These are phyloP conservation scores for Penicillium sp. DNA, from an alignment of 2,329 filamentous ascomycete genomes.

Conservation along the genomic window DNA sequence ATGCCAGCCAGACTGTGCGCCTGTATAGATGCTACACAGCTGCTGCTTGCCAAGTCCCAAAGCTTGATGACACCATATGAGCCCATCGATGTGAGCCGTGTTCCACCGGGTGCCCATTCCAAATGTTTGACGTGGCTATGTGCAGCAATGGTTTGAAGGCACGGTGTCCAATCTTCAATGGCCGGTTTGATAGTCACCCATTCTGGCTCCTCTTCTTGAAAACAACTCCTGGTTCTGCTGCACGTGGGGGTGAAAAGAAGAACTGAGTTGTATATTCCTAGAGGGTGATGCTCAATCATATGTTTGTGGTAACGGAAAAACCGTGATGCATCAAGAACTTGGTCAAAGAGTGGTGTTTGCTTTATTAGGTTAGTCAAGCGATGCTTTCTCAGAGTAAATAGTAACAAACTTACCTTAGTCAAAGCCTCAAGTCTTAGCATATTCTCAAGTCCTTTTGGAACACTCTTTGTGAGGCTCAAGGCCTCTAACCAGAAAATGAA, in stretches of 20 bases:
- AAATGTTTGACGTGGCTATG: not conserved
- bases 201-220: not conserved
- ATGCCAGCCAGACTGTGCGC: not conserved
- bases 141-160: not conserved
- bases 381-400: not conserved
- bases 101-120: constrained; percentile 1
- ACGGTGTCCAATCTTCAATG: not conserved
- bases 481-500: constrained; percentile 33
- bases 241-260: not conserved
- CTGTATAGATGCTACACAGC: constrained; percentile 16
- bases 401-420: not conserved
- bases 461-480: constrained; percentile 22
- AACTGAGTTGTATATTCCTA: not conserved
- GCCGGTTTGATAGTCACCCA: not conserved
- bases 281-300: not conserved
- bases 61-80: not conserved
- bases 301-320: not conserved
- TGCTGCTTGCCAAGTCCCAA: not conserved
- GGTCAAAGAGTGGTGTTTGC: not conserved
- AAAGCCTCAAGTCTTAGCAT: constrained; percentile 22
- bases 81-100: not conserved
- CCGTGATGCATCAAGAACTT: not conserved
- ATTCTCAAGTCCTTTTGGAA: constrained; percentile 14
- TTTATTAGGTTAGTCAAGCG: not conserved
- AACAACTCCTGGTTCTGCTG: not conserved